phyloP scores from a whole-genome alignment of 495 filamentous ascomycete genomes.

The Penicillium longicatenatum region DNA sequence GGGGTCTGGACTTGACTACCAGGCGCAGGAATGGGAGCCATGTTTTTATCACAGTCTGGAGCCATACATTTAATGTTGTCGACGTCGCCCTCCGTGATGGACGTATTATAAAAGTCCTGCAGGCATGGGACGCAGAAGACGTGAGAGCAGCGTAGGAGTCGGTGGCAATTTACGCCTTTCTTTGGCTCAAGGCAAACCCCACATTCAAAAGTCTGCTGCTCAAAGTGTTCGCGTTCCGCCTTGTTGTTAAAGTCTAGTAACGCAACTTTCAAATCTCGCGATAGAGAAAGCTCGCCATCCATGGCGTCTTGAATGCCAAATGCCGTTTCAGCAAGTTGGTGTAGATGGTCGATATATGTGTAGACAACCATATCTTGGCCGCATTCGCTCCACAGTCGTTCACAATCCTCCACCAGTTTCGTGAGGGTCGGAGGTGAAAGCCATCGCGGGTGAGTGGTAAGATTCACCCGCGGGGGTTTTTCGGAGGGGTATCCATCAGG shows the following conservation, averaged over 20 bases:
- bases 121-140: slow-evolving; percentile 88
- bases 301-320: slow-evolving; percentile 68
- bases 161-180: slow-evolving; percentile 80
- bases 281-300: slow-evolving; percentile 42
- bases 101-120: slow-evolving; percentile 84
- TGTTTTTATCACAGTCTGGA: slow-evolving; percentile 71
- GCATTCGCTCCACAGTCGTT: slow-evolving; percentile 77
- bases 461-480: slow-evolving; percentile 62
- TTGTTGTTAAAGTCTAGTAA: slow-evolving; percentile 80
- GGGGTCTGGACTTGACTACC: slow-evolving; percentile 22
- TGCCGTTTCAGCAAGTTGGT: slow-evolving; percentile 72
- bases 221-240: slow-evolving; percentile 71
- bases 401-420: slow-evolving; percentile 61
- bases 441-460: slow-evolving; percentile 72
- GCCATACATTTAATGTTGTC: slow-evolving; percentile 73
- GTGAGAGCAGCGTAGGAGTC: slow-evolving; percentile 76
- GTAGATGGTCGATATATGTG: slow-evolving; percentile 83
- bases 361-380: slow-evolving; percentile 77
- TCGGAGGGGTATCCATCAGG: slow-evolving; percentile 75
- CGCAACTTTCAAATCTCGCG: slow-evolving; percentile 63
- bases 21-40: slow-evolving; percentile 22
- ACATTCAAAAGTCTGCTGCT: slow-evolving; percentile 85
- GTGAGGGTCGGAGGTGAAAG: slow-evolving; percentile 59
- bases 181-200: slow-evolving; percentile 92
- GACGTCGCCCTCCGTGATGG: slow-evolving; percentile 84